Base-by-base conservation (phyloP, 1,284 basidiomycete species). In the Kwoniella shivajii region DNA sequence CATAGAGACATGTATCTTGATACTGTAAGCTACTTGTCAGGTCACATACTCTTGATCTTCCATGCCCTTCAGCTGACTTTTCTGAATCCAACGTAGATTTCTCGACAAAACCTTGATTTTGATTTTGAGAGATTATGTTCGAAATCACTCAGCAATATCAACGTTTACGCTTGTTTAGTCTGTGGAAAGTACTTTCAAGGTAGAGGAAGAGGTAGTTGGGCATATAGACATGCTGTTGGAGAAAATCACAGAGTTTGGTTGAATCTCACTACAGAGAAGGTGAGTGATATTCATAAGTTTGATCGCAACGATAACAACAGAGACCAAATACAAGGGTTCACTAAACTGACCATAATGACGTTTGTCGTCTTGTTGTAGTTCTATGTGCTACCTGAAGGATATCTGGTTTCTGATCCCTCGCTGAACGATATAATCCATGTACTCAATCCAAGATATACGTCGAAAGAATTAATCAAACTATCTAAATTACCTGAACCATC, bases 161-260 rank as follows among this genome's bases (percentile, higher is more conserved):
- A 99, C 77, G 90, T 91, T 61, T 99, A 99, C 71, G 92, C 92
- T 22, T 99, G 96, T 73, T 85, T 99, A 45, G 93, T 99, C 11
- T 97, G 93, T 75, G 96, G 96, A 53, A 97, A 96, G 78, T 99
- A 98, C 79, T 99, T 97, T 72, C 96, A 99, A 82, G 96, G 96
- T 4, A 84, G 96, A 66, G 94, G 96, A 18, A 86, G 88, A 61
- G 89, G 84, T 42, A 94, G 92, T 50, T 94, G 92, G 75, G 96
- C 96, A 26, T 99, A 96, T 78, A 86, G 92, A 11, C 96, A 99
- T 79, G 90, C 92, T 36, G 96, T 99, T 65, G 90, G 96, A 68
- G 92, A 97, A 59, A 93, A 95, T 76, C 95, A 99, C 75, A 92
- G 97, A 68, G 96, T 99, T 47, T 99, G 92, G 82, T 91, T 99